Conservation (phyloP, 1,139 yeast species). For the Yamadazyma blattariae region DNA sequence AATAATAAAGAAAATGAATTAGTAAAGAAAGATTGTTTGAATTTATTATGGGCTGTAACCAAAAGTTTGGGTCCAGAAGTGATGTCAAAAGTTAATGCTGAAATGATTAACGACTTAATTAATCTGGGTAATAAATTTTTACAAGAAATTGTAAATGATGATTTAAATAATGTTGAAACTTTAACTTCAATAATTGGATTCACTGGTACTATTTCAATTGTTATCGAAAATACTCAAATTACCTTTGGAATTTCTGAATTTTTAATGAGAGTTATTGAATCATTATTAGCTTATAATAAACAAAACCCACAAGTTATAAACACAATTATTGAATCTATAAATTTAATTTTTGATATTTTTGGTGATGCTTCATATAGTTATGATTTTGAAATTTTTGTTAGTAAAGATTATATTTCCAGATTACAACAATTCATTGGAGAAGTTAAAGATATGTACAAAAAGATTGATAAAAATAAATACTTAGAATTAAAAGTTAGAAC, state of each 20-base stretch:
- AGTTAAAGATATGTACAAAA: constrained; percentile 53
- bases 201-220: constrained; percentile 52
- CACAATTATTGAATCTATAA: constrained; percentile 58
- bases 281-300: constrained; percentile 10
- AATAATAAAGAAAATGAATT: constrained; percentile 19
- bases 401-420: constrained; percentile 43
- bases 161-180: constrained; percentile 19
- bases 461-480: constrained; percentile 66
- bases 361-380: constrained; percentile 71
- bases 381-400: constrained; percentile 66
- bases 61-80: constrained; percentile 42
- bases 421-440: constrained; percentile 47
- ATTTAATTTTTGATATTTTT: constrained; percentile 72
- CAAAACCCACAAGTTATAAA: constrained; percentile 24
- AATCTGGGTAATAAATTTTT: constrained; percentile 15
- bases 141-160: constrained; percentile 8
- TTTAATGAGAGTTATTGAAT: constrained; percentile 31
- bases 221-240: constrained; percentile 42
- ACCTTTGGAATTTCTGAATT: constrained; percentile 49
- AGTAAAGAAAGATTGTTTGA: constrained; percentile 48
- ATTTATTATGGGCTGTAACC: constrained; percentile 60
- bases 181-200: constrained; percentile 45
- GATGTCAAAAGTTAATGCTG: constrained; percentile 17
- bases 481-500: constrained; percentile 59
- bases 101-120: constrained; percentile 26